These are phyloP conservation scores for Coemansia sp. DNA, from an alignment of 192 early-diverging fungal genomes.

Conservation along the genomic window DNA sequence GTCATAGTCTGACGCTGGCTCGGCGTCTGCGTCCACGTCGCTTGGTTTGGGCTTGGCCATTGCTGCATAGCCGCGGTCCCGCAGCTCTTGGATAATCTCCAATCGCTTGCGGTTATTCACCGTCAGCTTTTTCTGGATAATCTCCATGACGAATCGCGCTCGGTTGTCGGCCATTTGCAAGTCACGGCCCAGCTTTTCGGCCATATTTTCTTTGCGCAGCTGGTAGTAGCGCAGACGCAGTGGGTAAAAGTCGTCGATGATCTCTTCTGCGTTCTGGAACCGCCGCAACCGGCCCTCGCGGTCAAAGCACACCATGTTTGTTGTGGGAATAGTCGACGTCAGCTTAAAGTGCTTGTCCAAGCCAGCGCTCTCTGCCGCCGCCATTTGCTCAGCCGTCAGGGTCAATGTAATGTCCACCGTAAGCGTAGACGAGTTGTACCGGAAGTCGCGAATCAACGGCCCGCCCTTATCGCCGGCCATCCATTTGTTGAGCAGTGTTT, in stretches of 20 bases:
- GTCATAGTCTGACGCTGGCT: slow-evolving; percentile 59
- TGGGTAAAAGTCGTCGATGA: slow-evolving; percentile 85
- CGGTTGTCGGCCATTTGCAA: slow-evolving; percentile 75
- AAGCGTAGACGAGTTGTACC: slow-evolving; percentile 53
- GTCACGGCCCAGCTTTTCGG: slow-evolving; percentile 63
- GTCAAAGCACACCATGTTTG: slow-evolving; percentile 96
- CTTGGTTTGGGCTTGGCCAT: slow-evolving; percentile 53
- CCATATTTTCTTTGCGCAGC: slow-evolving; percentile 78
- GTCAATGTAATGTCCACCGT: slow-evolving; percentile 48
- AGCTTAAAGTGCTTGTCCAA: slow-evolving; percentile 83
- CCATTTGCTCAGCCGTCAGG: slow-evolving; percentile 63
- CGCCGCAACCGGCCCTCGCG: slow-evolving; percentile 77
- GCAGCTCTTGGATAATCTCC: slow-evolving; percentile 72
- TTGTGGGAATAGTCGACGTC: slow-evolving; percentile 64
- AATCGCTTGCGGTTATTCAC: slow-evolving; percentile 85
- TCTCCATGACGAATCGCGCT: slow-evolving; percentile 84
- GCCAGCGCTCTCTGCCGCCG: slow-evolving; percentile 70
- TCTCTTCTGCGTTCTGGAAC: slow-evolving; percentile 71
- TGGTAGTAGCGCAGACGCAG: slow-evolving; percentile 81
- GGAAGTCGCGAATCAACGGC: slow-evolving; percentile 60
- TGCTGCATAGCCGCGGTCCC: slow-evolving; percentile 62
- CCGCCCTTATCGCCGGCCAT: slow-evolving; percentile 72
- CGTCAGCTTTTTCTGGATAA: slow-evolving; percentile 76
- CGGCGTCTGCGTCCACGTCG: slow-evolving; percentile 25
- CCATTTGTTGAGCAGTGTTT: slow-evolving; percentile 78